Evolutionary conservation across 371 early-diverging fungal genomes (phyloP).

Genomic region (Globomyces sp.): DNA sequence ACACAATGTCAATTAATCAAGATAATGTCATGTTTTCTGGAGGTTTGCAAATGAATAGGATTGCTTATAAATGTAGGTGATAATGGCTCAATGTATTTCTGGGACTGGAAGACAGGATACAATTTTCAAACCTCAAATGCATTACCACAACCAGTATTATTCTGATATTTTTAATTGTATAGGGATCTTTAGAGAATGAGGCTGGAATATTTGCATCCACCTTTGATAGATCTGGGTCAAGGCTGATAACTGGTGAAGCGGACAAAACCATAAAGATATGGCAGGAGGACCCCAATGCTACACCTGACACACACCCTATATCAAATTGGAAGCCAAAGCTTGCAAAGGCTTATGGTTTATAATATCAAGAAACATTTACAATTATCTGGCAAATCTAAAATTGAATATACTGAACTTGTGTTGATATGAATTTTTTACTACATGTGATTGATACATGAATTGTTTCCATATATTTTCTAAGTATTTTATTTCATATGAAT

Average conservation of each 20-base stretch:
- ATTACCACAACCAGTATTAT: slow-evolving; percentile 67
- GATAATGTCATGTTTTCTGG: slow-evolving; percentile 94
- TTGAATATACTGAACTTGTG: no score
- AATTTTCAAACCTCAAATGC: slow-evolving; percentile 89
- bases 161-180: no score
- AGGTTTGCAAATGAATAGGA: slow-evolving; percentile 42
- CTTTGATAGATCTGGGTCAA: slow-evolving; percentile 91
- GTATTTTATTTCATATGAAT: no score
- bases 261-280: slow-evolving; percentile 98
- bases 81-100: slow-evolving; percentile 92
- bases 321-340: slow-evolving; percentile 17
- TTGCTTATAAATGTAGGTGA: slow-evolving; percentile 56
- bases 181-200: slow-evolving; percentile 93
- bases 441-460: no score
- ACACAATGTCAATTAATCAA: slow-evolving; percentile 81
- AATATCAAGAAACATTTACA: not conserved
- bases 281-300: slow-evolving; percentile 67
- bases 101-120: slow-evolving; percentile 95
- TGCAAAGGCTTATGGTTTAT: slow-evolving; percentile 16
- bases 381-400: no score
- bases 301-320: slow-evolving; percentile 17
- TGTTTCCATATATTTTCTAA: no score
- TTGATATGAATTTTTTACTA: no score
- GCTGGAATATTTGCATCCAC: slow-evolving; percentile 92
- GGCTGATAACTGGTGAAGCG: slow-evolving; percentile 96